phyloP scores from a whole-genome alignment of 352 stramenopile species.

The Globisporangium ultimum region DNA sequence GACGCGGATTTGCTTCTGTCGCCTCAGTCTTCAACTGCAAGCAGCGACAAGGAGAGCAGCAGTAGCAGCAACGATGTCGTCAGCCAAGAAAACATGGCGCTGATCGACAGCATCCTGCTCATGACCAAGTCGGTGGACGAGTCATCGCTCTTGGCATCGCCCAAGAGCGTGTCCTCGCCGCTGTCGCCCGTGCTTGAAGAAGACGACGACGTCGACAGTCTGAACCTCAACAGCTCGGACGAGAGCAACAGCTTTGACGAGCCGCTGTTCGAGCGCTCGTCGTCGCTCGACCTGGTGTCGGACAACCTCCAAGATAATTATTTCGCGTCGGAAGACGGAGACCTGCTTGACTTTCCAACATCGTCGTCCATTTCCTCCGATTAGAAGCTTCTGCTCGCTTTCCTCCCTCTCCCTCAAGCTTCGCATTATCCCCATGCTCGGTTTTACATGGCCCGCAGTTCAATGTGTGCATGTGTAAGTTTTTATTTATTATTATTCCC shows the following conservation, averaged over 20 bases:
- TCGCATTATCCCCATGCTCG: neutral
- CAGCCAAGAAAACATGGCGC: constrained; percentile 57
- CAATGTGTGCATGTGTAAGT: constrained; percentile 17
- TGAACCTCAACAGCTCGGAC: constrained; percentile 13
- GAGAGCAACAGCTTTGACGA: constrained; percentile 22
- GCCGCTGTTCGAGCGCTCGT: constrained; percentile 23
- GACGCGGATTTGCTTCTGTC: neutral
- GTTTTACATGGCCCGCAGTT: constrained; percentile 7
- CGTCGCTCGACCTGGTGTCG: constrained; percentile 63
- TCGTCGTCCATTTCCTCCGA: constrained; percentile 13
- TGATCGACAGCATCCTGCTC: constrained; percentile 75
- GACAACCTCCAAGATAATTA: constrained; percentile 75
- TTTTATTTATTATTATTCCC: constrained; percentile 28
- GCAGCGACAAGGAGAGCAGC: constrained; percentile 21
- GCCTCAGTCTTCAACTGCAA: constrained; percentile 6
- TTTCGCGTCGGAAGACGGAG: constrained; percentile 63
- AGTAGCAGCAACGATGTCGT: constrained; percentile 21
- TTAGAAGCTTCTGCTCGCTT: constrained; percentile 4
- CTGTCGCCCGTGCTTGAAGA: constrained; percentile 40
- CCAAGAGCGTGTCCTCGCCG: constrained; percentile 60
- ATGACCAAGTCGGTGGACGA: constrained; percentile 72
- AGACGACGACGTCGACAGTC: constrained; percentile 39
- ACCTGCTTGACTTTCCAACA: constrained; percentile 61
- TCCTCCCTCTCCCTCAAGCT: neutral
- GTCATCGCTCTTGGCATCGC: constrained; percentile 47